Evolutionary conservation across 768 basidiomycete genomes (phyloP).

Genomic region (Termitomyces titanicus): DNA sequence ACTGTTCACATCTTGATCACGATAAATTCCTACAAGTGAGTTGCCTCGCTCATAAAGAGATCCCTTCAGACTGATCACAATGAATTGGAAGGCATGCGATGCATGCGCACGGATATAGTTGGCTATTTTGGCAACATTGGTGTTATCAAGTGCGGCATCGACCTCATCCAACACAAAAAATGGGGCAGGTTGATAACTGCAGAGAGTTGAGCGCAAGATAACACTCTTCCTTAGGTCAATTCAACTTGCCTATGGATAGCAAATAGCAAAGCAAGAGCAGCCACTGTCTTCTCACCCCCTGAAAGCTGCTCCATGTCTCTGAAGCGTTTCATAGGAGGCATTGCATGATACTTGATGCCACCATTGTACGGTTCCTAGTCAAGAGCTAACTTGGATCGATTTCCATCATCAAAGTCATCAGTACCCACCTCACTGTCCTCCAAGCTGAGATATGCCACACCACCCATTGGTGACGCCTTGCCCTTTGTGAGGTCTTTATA

Average conservation of each 20-base stretch:
- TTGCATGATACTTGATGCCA: conserved; percentile 98
- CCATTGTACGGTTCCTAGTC: conserved; percentile 57
- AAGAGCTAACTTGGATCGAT: neutral
- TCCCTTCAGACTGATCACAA: conserved; percentile 95
- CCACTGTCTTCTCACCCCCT: conserved; percentile 98
- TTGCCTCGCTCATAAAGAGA: conserved; percentile 89
- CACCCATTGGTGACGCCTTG: conserved; percentile 89
- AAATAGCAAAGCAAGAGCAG: conserved; percentile 92
- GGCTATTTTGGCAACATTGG: conserved; percentile 96
- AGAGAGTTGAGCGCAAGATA: neutral
- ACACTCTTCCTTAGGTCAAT: neutral
- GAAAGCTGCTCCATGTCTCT: conserved; percentile 99
- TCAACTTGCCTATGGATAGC: conserved; percentile 83
- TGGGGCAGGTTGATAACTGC: conserved; percentile 91
- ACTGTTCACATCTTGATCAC: conserved; percentile 92
- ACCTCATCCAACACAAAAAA: conserved; percentile 99
- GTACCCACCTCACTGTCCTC: conserved; percentile 87
- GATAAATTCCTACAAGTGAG: conserved; percentile 90
- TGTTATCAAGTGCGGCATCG: conserved; percentile 96
- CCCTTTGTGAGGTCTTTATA: conserved; percentile 99
- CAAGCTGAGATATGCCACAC: conserved; percentile 92
- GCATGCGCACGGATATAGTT: conserved; percentile 88
- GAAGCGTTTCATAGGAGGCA: conserved; percentile 99
- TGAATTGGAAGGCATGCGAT: conserved; percentile 86
- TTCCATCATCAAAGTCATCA: neutral